phyloP scores from a whole-genome alignment of 345 rosid genomes.

The Linum trigynum region DNA sequence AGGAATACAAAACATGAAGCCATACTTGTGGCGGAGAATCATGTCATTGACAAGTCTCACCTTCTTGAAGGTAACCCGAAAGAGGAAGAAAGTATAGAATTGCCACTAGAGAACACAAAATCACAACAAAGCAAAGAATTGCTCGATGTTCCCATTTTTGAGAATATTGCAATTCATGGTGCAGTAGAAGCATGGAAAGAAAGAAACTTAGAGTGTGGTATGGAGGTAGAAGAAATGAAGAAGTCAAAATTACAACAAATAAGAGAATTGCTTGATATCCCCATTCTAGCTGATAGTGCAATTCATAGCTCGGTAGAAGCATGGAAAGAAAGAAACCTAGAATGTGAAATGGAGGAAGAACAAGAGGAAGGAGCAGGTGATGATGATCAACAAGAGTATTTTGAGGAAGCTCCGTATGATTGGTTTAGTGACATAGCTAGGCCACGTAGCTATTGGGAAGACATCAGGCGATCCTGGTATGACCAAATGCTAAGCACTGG shows the following conservation, averaged over 20 bases:
- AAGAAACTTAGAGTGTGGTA: slow-evolving; percentile 5
- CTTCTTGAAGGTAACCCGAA: slow-evolving; percentile 4
- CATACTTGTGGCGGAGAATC: neutral
- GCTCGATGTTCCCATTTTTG: neutral
- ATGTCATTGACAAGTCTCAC: slow-evolving; percentile 14
- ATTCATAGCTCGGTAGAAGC: slow-evolving; percentile 11
- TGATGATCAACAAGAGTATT: slow-evolving; percentile 1
- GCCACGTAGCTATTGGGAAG: slow-evolving; percentile 91
- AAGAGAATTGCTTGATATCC: slow-evolving; percentile 1
- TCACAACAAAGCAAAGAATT: neutral
- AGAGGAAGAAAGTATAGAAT: neutral
- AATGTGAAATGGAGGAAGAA: neutral
- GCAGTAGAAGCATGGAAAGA: slow-evolving; percentile 17
- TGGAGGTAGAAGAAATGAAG: neutral
- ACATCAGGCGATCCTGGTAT: slow-evolving; percentile 58
- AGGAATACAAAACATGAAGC: neutral
- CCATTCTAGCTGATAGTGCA: slow-evolving; percentile 5
- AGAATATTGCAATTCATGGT: slow-evolving; percentile 12
- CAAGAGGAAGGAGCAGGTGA: slow-evolving; percentile 22
- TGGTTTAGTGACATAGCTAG: slow-evolving; percentile 71
- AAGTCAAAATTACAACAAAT: neutral
- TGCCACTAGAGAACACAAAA: neutral
- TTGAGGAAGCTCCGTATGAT: slow-evolving; percentile 28
- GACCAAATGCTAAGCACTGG: slow-evolving; percentile 43
- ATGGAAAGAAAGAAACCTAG: slow-evolving; percentile 15